Conservation (phyloP, 2,329 filamentous ascomycete species). For the Botrytis cinerea region DNA sequence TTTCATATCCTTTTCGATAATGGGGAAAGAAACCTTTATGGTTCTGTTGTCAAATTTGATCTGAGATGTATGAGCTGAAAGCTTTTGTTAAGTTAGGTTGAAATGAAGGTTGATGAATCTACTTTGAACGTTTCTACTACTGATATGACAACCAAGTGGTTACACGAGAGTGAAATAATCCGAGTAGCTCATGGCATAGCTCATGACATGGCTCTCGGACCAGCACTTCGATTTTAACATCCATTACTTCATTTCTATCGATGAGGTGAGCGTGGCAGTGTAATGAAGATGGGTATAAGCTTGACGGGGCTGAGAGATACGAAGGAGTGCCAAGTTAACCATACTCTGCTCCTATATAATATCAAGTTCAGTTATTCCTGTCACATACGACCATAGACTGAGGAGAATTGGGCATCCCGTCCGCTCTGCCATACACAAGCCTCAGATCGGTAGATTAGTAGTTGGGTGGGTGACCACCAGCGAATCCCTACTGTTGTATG, state of each 20-base stretch:
- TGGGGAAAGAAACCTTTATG: not conserved
- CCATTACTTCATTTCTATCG: not conserved
- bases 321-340: not conserved
- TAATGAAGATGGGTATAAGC: not conserved
- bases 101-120: not conserved
- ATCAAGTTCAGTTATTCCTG: accelerated
- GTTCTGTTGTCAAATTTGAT: not conserved
- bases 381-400: conserved; percentile 14
- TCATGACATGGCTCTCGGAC: not conserved
- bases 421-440: conserved; percentile 18
- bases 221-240: not conserved
- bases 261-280: not conserved
- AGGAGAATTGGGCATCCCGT: conserved; percentile 15
- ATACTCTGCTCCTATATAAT: not conserved
- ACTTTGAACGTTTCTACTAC: not conserved
- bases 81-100: not conserved
- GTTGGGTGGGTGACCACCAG: conserved; percentile 16
- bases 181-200: not conserved
- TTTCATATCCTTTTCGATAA: not conserved
- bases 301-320: not conserved
- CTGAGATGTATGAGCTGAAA: not conserved
- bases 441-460: conserved; percentile 18
- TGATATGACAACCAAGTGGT: not conserved
- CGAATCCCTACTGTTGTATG: conserved; percentile 16
- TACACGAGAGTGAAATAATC: not conserved